Conservation (phyloP, 1,139 yeast species). For the Blastobotrys elegans region DNA sequence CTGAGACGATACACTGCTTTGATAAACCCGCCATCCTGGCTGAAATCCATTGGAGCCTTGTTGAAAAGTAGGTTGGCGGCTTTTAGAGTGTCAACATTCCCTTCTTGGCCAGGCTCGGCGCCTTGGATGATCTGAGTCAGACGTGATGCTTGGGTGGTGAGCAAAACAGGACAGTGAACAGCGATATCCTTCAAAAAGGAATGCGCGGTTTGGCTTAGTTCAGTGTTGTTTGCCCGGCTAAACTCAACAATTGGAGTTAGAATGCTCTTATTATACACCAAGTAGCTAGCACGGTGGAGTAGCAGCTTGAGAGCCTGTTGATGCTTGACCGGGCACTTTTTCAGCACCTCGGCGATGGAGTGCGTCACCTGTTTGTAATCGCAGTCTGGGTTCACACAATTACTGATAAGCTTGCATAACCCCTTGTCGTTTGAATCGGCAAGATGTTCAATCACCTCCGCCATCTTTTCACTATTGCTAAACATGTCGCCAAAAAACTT, state of each 20-base stretch:
- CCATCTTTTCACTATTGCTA: slow-evolving; percentile 17
- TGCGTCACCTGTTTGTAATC: slow-evolving; percentile 57
- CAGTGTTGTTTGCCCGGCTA: slow-evolving; percentile 38
- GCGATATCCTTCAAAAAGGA: slow-evolving; percentile 60
- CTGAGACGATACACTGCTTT: slow-evolving; percentile 41
- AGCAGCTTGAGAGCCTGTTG: slow-evolving; percentile 42
- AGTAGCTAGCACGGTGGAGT: slow-evolving; percentile 55
- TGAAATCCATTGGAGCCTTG: slow-evolving; percentile 44
- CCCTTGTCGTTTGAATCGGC: slow-evolving; percentile 17
- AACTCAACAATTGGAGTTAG: slow-evolving; percentile 49
- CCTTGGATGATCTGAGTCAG: slow-evolving; percentile 42
- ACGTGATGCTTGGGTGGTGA: slow-evolving; percentile 54
- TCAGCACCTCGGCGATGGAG: slow-evolving; percentile 57
- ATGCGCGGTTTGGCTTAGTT: slow-evolving; percentile 41
- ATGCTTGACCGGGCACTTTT: slow-evolving; percentile 32
- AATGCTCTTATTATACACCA: slow-evolving; percentile 63
- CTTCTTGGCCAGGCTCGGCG: slow-evolving; percentile 31
- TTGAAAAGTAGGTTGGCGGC: slow-evolving; percentile 59
- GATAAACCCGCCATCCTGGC: slow-evolving; percentile 29
- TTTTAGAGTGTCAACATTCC: slow-evolving; percentile 43
- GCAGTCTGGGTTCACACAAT: slow-evolving; percentile 46
- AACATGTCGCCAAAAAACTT: slow-evolving; percentile 59
- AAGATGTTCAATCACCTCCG: slow-evolving; percentile 18
- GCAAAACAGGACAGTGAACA: slow-evolving; percentile 54
- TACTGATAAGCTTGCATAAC: slow-evolving; percentile 17